Evolutionary conservation across 192 early-diverging fungal species (phyloP).

Genomic region (Backusella circina): DNA sequence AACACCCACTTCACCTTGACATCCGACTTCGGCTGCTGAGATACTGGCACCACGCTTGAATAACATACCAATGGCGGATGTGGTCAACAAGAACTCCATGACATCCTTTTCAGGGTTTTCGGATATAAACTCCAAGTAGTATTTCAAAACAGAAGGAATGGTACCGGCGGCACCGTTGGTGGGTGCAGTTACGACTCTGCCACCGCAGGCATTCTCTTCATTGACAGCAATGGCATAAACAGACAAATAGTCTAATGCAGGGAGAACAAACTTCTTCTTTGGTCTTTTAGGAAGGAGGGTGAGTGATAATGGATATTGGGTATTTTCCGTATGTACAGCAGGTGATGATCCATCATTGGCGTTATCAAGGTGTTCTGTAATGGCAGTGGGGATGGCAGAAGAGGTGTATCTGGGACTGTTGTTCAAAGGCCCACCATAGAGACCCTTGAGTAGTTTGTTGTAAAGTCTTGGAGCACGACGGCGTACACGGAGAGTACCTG

Average conservation of each 20-base stretch:
- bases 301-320: conserved; percentile 22
- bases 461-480: conserved; percentile 86
- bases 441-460: conserved; percentile 78
- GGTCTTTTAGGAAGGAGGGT: conserved; percentile 35
- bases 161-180: conserved; percentile 95
- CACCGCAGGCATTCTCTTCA: conserved; percentile 86
- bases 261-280: conserved; percentile 59
- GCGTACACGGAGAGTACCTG: conserved; percentile 76
- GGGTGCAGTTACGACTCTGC: conserved; percentile 89
- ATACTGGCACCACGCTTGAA: conserved; percentile 95
- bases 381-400: conserved; percentile 17
- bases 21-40: conserved; percentile 93
- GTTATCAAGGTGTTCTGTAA: neutral
- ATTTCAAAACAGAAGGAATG: conserved; percentile 93
- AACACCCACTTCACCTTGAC: conserved; percentile 97
- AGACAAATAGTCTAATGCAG: conserved; percentile 88
- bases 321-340: neutral
- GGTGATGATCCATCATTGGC: neutral
- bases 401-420: conserved; percentile 21
- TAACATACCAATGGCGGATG: conserved; percentile 95
- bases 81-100: conserved; percentile 89
- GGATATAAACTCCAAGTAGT: conserved; percentile 92
- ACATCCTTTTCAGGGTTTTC: conserved; percentile 78
- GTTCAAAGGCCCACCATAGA: conserved; percentile 40
- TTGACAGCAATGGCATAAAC: conserved; percentile 96